Evolutionary conservation across 768 basidiomycete species (phyloP).

Genomic region (Roridomyces roridus): DNA sequence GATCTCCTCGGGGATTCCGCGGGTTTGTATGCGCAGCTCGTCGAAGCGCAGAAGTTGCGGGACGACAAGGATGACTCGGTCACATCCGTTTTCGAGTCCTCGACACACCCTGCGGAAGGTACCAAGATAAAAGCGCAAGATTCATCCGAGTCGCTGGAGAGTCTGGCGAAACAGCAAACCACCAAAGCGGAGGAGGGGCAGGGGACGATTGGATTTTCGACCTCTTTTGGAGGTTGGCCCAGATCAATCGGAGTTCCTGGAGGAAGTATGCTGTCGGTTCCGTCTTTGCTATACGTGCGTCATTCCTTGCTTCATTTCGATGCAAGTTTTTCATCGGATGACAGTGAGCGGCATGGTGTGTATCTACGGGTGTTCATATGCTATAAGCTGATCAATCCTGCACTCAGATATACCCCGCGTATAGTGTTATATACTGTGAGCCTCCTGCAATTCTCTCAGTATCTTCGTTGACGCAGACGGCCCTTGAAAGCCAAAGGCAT

Average conservation of each 20-base stretch:
- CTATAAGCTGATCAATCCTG: not conserved
- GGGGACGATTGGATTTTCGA: constrained; percentile 52
- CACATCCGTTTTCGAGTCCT: constrained; percentile 37
- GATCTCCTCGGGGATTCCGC: constrained; percentile 61
- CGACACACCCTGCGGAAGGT: constrained; percentile 30
- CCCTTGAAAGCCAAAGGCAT: constrained; percentile 17
- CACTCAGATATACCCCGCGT: constrained; percentile 64
- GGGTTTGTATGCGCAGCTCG: constrained; percentile 76
- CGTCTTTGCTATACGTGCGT: constrained; percentile 57
- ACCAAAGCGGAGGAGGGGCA: constrained; percentile 34
- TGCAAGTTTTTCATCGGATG: not conserved
- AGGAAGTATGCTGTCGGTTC: constrained; percentile 62
- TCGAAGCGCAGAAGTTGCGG: constrained; percentile 81
- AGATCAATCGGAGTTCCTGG: constrained; percentile 66
- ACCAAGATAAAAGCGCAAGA: too few species aligned
- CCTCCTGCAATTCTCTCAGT: not conserved
- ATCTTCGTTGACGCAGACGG: not conserved
- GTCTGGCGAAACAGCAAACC: not conserved
- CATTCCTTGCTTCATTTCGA: not conserved
- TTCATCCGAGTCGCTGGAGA: not conserved
- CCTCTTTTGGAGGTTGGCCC: constrained; percentile 75
- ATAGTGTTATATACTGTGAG: constrained; percentile 68
- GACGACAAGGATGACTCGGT: constrained; percentile 46
- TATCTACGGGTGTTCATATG: not conserved
- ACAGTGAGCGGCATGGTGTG: constrained; percentile 13